These are phyloP conservation scores for Ilex aquifolium DNA, from an alignment of 257 asterid species.

Conservation along the genomic window DNA sequence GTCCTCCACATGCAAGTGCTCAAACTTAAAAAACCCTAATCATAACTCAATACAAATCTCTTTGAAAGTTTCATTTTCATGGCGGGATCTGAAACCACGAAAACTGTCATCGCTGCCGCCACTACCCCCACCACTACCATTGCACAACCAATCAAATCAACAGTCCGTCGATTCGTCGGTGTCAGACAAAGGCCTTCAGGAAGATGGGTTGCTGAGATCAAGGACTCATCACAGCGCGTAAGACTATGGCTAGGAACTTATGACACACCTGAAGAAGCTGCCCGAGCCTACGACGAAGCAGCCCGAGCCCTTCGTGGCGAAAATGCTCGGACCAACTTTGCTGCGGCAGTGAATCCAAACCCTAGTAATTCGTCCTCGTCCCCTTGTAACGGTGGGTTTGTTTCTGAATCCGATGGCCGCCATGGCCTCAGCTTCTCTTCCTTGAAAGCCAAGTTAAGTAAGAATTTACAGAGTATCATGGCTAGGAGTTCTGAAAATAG, in stretches of 20 bases:
- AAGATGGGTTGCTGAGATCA: slow-evolving; percentile 92
- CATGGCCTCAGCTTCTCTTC: slow-evolving; percentile 71
- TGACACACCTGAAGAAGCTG: slow-evolving; percentile 90
- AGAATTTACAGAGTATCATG: slow-evolving; percentile 70
- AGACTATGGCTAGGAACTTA: slow-evolving; percentile 92
- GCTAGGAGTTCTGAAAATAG: slow-evolving; percentile 63
- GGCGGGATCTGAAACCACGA: slow-evolving; percentile 28
- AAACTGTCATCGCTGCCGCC: slow-evolving; percentile 21
- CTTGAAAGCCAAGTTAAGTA: slow-evolving; percentile 67
- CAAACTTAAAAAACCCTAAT: neutral
- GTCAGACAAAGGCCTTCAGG: slow-evolving; percentile 91
- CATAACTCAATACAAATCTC: neutral
- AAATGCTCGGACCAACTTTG: slow-evolving; percentile 75
- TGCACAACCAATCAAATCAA: slow-evolving; percentile 24
- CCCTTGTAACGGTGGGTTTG: neutral
- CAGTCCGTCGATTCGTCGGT: slow-evolving; percentile 58
- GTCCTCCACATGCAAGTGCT: neutral
- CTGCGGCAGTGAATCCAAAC: slow-evolving; percentile 12
- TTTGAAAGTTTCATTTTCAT: slow-evolving; percentile 16
- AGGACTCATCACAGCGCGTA: slow-evolving; percentile 74
- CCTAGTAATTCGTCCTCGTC: slow-evolving; percentile 7
- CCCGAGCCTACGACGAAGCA: slow-evolving; percentile 82
- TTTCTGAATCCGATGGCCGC: slow-evolving; percentile 23
- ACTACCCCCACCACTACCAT: neutral
- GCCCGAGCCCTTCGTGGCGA: slow-evolving; percentile 85